These are phyloP conservation scores for Brassica balearica DNA, from an alignment of 441 rosid species.

Conservation along the genomic window DNA sequence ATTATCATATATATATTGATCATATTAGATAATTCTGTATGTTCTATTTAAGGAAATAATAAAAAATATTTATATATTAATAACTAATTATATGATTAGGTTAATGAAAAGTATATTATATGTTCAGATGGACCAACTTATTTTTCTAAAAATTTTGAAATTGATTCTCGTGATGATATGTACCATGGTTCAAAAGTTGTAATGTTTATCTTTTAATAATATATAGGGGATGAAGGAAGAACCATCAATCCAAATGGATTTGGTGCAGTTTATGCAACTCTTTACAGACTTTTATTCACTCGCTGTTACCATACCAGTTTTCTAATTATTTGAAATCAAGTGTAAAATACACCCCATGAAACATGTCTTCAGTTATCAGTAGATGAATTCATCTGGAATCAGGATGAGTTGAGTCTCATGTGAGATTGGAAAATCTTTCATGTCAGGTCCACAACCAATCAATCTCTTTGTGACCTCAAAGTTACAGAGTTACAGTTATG, in stretches of 20 bases:
- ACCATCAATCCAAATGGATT: slow-evolving; percentile 40
- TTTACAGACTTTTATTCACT: neutral
- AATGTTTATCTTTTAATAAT: too few relatives aligned
- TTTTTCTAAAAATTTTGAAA: too few relatives aligned
- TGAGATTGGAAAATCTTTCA: slow-evolving; percentile 29
- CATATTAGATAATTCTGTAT: too few relatives aligned
- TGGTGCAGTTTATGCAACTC: slow-evolving; percentile 30
- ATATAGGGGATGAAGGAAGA: slow-evolving; percentile 3
- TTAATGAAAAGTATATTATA: too few relatives aligned
- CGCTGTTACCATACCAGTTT: neutral
- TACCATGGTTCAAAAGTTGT: too few relatives aligned
- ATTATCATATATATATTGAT: too few relatives aligned
- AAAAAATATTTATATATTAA: too few relatives aligned
- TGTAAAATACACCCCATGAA: neutral
- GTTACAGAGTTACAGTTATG: slow-evolving; percentile 12
- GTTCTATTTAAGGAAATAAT: too few relatives aligned
- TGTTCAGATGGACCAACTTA: too few relatives aligned
- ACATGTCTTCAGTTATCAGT: neutral
- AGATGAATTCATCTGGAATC: neutral
- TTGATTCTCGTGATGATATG: too few relatives aligned
- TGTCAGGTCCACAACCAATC: slow-evolving; percentile 31
- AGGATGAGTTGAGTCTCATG: slow-evolving; percentile 35
- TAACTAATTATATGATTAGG: too few relatives aligned
- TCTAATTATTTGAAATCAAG: neutral
- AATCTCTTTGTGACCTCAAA: slow-evolving; percentile 28